phyloP scores from a whole-genome alignment of 805 yeast species.

The Saccharomyces jurei region DNA sequence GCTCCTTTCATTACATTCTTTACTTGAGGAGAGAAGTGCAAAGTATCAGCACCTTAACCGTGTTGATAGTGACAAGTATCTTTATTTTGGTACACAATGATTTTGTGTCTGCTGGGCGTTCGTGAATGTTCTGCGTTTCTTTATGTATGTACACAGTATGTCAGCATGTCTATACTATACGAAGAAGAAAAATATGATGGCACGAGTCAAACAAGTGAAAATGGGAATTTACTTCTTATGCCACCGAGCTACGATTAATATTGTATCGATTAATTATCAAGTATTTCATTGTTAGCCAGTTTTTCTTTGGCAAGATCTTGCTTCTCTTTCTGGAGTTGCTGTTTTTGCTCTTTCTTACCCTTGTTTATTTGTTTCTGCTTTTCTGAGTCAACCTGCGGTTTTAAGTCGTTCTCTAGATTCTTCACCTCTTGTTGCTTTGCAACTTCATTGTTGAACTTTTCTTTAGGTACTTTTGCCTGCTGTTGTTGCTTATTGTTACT shows the following conservation, averaged over 20 bases:
- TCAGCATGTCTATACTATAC: not conserved
- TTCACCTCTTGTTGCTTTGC: conserved; percentile 25
- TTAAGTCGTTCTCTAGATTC: conserved; percentile 20
- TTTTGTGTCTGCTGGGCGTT: not conserved
- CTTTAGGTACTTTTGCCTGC: conserved; percentile 13
- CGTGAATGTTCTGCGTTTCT: not conserved
- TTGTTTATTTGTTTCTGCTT: conserved; percentile 3
- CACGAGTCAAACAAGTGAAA: not conserved
- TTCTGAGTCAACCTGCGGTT: conserved; percentile 10
- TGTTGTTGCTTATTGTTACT: not conserved
- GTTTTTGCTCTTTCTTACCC: not conserved
- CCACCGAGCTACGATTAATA: not conserved
- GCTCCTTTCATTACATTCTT: not conserved
- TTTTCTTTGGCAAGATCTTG: not conserved
- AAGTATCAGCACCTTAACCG: not conserved
- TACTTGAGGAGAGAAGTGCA: not conserved
- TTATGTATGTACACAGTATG: not conserved
- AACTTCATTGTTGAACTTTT: conserved; percentile 25
- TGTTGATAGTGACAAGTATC: not conserved
- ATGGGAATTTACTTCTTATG: not conserved
- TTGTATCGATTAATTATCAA: not conserved
- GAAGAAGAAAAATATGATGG: not conserved
- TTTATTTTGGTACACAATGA: not conserved
- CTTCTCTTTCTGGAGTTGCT: not conserved
- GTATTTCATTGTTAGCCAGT: not conserved